phyloP scores from a whole-genome alignment of 495 filamentous ascomycete genomes.

The Tuber indicum region DNA sequence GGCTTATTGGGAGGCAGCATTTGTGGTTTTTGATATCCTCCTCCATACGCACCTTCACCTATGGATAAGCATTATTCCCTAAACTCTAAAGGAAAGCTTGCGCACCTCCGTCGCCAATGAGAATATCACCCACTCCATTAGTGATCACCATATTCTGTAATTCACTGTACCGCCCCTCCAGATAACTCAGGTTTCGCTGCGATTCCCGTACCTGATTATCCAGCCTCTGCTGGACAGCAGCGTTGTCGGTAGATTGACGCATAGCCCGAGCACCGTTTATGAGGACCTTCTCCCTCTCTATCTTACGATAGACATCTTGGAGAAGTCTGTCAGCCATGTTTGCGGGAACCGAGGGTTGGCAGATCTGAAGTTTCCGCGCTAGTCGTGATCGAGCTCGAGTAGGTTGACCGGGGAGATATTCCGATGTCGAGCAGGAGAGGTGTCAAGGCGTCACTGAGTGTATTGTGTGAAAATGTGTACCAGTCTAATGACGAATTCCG shows the following conservation, averaged over 20 bases:
- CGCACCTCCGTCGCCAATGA: slow-evolving; percentile 47
- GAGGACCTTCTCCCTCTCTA: slow-evolving; percentile 92
- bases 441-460: neutral
- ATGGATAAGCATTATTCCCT: slow-evolving; percentile 37
- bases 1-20: slow-evolving; percentile 80
- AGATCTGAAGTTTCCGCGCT: neutral
- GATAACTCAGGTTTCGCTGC: slow-evolving; percentile 83
- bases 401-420: neutral
- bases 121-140: slow-evolving; percentile 57
- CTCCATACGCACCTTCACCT: slow-evolving; percentile 32
- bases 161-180: slow-evolving; percentile 83
- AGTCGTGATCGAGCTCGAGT: neutral
- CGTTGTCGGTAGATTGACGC: slow-evolving; percentile 91
- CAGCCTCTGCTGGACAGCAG: slow-evolving; percentile 74
- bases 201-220: slow-evolving; percentile 91
- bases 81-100: slow-evolving; percentile 52
- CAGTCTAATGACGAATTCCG: slow-evolving; percentile 1
- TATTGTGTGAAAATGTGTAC: neutral
- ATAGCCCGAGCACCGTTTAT: slow-evolving; percentile 91
- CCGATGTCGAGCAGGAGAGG: neutral
- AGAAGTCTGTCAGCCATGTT: slow-evolving; percentile 41
- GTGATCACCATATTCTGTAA: slow-evolving; percentile 68
- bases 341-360: neutral
- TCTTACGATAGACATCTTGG: slow-evolving; percentile 83
- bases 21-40: slow-evolving; percentile 48